Percentiles rank a stretch among this genome's conserved stretches.
These are phyloP conservation scores for Amanita thiersii DNA, from an alignment of 768 basidiomycete genomes.

Conservation along the genomic window DNA sequence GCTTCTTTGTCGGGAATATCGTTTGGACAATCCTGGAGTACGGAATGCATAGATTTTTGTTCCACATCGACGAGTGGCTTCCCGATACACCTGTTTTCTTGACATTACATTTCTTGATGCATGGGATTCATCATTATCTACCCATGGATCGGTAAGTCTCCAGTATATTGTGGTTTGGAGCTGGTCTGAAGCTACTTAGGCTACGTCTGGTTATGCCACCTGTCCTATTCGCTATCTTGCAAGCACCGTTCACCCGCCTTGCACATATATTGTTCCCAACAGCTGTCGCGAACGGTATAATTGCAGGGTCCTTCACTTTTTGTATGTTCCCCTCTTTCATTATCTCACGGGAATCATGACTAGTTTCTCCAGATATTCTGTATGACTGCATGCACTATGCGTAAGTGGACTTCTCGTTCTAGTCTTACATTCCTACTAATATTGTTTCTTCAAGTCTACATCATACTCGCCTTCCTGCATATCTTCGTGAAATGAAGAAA, in stretches of 20 bases:
- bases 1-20: conserved; percentile 79
- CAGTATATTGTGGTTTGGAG: neutral
- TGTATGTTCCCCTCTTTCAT: conserved; percentile 29
- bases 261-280: conserved; percentile 77
- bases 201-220: conserved; percentile 98
- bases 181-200: conserved; percentile 24
- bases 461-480: conserved; percentile 78
- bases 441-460: conserved; percentile 49
- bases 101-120: conserved; percentile 84
- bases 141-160: conserved; percentile 82
- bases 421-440: conserved; percentile 8
- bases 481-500: conserved; percentile 90
- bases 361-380: conserved; percentile 47
- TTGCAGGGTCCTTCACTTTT: conserved; percentile 74
- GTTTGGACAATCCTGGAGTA: conserved; percentile 97
- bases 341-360: neutral
- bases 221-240: conserved; percentile 63
- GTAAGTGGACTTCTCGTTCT: conserved; percentile 34
- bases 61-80: conserved; percentile 85
- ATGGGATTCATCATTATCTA: conserved; percentile 96
- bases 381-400: conserved; percentile 94
- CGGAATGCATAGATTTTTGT: conserved; percentile 88
- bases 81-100: conserved; percentile 80
- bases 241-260: conserved; percentile 81
- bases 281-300: conserved; percentile 84